phyloP scores from a whole-genome alignment of 345 rosid species.

The Populus pruinosa region DNA sequence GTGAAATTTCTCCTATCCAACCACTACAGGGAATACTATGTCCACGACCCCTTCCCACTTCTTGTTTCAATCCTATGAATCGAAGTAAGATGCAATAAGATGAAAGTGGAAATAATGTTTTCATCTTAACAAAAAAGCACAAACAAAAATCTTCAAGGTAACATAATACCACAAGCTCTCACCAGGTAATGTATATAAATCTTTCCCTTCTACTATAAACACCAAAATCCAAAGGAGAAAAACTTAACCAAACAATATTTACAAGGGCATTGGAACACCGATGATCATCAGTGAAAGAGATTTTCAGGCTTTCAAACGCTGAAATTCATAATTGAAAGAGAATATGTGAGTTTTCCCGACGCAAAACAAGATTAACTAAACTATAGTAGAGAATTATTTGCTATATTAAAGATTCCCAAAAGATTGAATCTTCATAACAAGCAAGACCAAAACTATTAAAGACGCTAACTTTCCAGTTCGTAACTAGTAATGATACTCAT shows the following conservation, averaged over 20 bases:
- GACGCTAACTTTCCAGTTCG: neutral
- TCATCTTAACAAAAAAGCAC: neutral
- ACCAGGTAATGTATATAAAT: neutral
- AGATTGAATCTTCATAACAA: neutral
- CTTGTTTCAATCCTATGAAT: neutral
- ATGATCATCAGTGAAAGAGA: neutral
- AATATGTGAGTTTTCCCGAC: neutral
- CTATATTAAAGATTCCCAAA: neutral
- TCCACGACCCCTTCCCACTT: neutral
- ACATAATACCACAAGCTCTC: neutral
- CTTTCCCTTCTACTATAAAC: neutral
- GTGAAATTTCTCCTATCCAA: neutral
- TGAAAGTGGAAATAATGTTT: neutral
- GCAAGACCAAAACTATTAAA: neutral
- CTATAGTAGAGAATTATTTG: neutral
- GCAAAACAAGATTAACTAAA: no score
- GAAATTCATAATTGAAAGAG: neutral
- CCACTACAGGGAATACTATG: neutral
- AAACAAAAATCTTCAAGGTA: neutral
- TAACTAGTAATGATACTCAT: neutral
- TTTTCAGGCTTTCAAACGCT: neutral
- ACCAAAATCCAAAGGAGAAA: neutral
- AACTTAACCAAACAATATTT: neutral
- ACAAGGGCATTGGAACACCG: neutral
- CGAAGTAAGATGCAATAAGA: neutral